phyloP scores from a whole-genome alignment of 768 basidiomycete genomes.

The Auricularia sp. region DNA sequence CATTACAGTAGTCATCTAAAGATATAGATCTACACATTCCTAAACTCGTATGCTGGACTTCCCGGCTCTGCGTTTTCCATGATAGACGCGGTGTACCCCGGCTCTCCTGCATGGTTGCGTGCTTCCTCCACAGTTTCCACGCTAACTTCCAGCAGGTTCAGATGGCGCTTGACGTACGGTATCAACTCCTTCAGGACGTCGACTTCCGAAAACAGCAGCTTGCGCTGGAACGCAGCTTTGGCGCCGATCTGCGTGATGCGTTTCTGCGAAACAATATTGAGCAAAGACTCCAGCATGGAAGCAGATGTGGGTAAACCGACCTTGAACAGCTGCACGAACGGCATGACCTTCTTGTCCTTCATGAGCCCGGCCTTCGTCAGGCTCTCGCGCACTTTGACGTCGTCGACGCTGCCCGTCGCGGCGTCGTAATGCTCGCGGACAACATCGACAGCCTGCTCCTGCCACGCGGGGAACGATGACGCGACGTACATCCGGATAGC shows the following conservation, averaged over 20 bases:
- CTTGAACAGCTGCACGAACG: conserved; percentile 89
- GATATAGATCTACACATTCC: conserved; percentile 40
- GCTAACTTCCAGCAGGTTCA: conserved; percentile 62
- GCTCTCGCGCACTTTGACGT: conserved; percentile 60
- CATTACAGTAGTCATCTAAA: background rate
- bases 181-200: conserved; percentile 58
- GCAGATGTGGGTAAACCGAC: conserved; percentile 45
- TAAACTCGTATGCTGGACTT: conserved; percentile 76
- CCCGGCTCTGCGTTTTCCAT: conserved; percentile 86
- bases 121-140: conserved; percentile 63
- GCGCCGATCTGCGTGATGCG: conserved; percentile 69
- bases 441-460: conserved; percentile 67
- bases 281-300: background rate
- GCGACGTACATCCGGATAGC: conserved; percentile 85
- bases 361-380: conserved; percentile 66
- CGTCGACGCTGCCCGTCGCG: conserved; percentile 61
- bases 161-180: conserved; percentile 71
- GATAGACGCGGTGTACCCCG: conserved; percentile 55
- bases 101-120: conserved; percentile 36
- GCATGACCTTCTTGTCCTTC: conserved; percentile 95
- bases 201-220: conserved; percentile 73
- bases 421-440: conserved; percentile 58
- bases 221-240: conserved; percentile 69
- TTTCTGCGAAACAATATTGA: conserved; percentile 42
- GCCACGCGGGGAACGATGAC: conserved; percentile 87